Conservation (phyloP, 2,329 filamentous ascomycete species). For the Ilyonectria robusta region DNA sequence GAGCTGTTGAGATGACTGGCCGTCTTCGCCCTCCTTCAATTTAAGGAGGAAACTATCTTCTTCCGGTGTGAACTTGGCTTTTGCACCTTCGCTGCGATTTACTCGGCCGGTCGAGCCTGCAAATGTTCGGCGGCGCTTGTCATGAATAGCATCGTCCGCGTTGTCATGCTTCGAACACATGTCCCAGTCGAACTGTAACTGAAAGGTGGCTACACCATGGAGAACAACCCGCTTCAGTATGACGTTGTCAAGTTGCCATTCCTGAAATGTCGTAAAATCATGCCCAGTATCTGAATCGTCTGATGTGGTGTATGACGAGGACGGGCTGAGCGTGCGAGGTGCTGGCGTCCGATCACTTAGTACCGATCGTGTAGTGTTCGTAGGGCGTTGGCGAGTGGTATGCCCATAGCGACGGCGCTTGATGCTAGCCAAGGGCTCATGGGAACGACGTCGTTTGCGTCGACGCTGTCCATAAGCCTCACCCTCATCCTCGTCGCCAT, state of each 20-base stretch:
- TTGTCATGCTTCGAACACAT: no score
- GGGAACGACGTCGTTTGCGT: not conserved
- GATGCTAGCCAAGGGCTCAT: not conserved
- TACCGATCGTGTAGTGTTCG: not conserved
- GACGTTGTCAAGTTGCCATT: not conserved
- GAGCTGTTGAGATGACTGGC: no score
- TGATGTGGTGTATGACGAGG: not conserved
- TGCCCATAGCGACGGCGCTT: not conserved
- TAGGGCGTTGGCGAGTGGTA: not conserved
- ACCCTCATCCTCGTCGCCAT: not conserved
- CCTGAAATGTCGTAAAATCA: not conserved
- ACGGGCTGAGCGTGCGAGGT: not conserved
- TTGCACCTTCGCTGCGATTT: no score
- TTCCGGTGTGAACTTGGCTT: no score
- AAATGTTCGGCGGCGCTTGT: no score
- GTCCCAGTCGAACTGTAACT: no score
- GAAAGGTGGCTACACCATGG: no score
- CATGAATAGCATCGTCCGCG: no score
- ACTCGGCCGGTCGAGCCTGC: no score
- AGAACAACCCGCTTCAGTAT: no score
- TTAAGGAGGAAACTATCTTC: no score
- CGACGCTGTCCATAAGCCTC: not conserved
- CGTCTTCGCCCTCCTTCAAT: no score
- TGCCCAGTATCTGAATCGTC: not conserved
- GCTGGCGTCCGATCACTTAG: not conserved